phyloP scores from a whole-genome alignment of 1,139 yeast genomes.

The Geotrichum bryndzae region DNA sequence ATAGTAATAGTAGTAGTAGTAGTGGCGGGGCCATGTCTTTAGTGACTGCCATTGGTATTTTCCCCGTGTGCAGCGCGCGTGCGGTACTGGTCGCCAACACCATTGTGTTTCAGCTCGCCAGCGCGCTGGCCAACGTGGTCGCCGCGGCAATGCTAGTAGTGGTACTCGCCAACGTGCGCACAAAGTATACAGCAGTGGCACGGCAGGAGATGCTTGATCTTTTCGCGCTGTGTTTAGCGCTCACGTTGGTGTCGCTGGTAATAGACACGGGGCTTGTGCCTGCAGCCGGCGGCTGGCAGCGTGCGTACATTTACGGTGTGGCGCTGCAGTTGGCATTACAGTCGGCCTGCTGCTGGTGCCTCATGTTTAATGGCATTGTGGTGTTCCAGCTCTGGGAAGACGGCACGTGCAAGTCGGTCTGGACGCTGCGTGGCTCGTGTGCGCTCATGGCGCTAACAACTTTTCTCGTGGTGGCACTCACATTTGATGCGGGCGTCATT shows the following conservation, averaged over 20 bases:
- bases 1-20: too few relatives aligned
- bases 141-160: slow-evolving; percentile 59
- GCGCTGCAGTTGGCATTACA: slow-evolving; percentile 73
- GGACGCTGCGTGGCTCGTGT: slow-evolving; percentile 48
- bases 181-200: slow-evolving; percentile 91
- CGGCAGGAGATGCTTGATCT: slow-evolving; percentile 76
- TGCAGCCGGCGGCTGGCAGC: slow-evolving; percentile 49
- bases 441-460: slow-evolving; percentile 52
- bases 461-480: slow-evolving; percentile 41
- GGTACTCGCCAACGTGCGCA: slow-evolving; percentile 71
- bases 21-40: neutral
- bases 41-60: slow-evolving; percentile 45
- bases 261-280: slow-evolving; percentile 95
- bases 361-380: slow-evolving; percentile 68
- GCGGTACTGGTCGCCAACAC: slow-evolving; percentile 86
- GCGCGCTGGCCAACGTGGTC: slow-evolving; percentile 76
- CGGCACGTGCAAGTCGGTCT: slow-evolving; percentile 54
- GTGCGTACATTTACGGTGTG: slow-evolving; percentile 73
- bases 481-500: slow-evolving; percentile 8
- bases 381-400: slow-evolving; percentile 95
- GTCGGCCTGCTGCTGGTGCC: slow-evolving; percentile 62
- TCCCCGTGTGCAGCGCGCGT: slow-evolving; percentile 78
- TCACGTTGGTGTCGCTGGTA: slow-evolving; percentile 59
- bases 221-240: slow-evolving; percentile 53
- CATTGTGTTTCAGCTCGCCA: slow-evolving; percentile 83